Base-by-base conservation (phyloP, 345 rosid genomes). In the Aquilaria malaccensis region DNA sequence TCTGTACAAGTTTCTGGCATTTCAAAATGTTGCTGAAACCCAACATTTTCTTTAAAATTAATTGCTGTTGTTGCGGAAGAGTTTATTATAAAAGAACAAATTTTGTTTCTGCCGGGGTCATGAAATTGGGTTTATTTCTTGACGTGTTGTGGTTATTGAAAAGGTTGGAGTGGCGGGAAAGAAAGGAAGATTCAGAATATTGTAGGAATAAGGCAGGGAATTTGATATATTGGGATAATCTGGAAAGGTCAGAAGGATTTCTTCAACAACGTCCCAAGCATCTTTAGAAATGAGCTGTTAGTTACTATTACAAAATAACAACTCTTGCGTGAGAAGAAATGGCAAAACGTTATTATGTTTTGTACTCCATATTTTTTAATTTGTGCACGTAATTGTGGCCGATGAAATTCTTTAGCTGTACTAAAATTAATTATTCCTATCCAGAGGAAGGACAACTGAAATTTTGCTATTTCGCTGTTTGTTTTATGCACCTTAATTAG, bases 291-390 rank as follows among this genome's bases (percentile, higher is more conserved):
- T 66, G 15, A 50, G 47, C 58, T 71, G 67, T 63, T 64, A 69
- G 67, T 63, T 49, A 13, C 14, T 30, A 13, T 22, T 22, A 22
- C 22, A 22, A 22, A 22, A 22, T 22, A 22, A 22, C 22, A 22
- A 22, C 32, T 31, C 31, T 62, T 62, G 64, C 60, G 59, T 43
- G 72, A 56, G 50, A 64, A 65, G 72, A 69, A 67, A 61, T 50
- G 52, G 78, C n/a, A 76, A 83, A 47, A 72, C 68, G 56, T 70
- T 54, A 9, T 76, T 67, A 48, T 75, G 75, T 15, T 87, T 86
- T n/a, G 85, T 79, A 59, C 85, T 81, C 93, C 97, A 87, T 47
- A 87, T 22, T 37, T 37, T 37, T 37, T 9, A 37, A 9, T 37
- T 37, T 37, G 5, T 37, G 43, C 43, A 37, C 43, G 3, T 37